Conservation (phyloP, 2,329 filamentous ascomycete genomes). For the Ustulina deusta region DNA sequence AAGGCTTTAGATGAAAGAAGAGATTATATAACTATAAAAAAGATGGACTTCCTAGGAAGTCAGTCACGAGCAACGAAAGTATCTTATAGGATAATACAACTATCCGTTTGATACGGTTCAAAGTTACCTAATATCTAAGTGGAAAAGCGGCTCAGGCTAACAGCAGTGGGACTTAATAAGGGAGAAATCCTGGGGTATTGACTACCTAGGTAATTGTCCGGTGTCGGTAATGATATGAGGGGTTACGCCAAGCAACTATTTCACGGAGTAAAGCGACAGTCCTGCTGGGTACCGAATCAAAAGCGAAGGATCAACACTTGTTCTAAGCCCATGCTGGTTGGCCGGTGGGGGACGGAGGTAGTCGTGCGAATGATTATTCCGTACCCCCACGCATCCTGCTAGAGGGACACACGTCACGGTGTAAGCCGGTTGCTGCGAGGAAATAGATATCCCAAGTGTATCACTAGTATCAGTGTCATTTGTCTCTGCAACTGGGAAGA, state of each 20-base stretch:
- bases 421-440: not conserved
- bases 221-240: slow-evolving; percentile 25
- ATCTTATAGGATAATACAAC: no score
- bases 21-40: no score
- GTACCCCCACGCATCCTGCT: slow-evolving; percentile 16
- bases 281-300: slow-evolving; percentile 15
- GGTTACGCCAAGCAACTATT: not conserved
- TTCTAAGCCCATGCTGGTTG: not conserved
- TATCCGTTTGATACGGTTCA: no score
- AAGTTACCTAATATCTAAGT: no score
- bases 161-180: no score
- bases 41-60: no score
- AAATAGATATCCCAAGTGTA: not conserved
- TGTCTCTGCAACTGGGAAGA: not conserved
- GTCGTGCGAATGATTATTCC: slow-evolving; percentile 14
- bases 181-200: no score
- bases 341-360: not conserved
- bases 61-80: no score
- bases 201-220: slow-evolving; percentile 21
- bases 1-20: no score
- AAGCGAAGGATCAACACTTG: slow-evolving; percentile 1
- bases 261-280: no score
- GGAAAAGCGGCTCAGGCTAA: no score
- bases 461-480: not conserved
- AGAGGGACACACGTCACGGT: not conserved